Evolutionary conservation across 768 basidiomycete genomes (phyloP), one percentile per base, ranked within the genome.

Genomic region (Lentinula detonsa): DNA sequence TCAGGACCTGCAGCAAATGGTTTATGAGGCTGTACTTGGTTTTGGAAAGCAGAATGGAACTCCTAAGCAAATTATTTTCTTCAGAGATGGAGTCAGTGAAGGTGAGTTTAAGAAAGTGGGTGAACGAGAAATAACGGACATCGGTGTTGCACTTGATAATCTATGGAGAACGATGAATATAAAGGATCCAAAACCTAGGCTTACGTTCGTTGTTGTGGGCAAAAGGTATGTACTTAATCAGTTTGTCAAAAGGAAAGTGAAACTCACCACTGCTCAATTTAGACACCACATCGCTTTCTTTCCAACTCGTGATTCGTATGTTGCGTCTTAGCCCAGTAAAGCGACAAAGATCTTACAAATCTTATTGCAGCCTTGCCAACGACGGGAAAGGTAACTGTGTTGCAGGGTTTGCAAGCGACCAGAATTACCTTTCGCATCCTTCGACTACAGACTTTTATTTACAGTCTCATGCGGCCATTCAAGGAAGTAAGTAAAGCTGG

Each of bases 131-230:
- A 75, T 85, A 6, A n/a, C 64, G 0, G 73, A 73, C 0, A 77
- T 57, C 43, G 31, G 35, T 65, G 66, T 42, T 10, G 67, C 67
- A 6, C 67, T 69, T 34, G 28, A 57, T 4, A 64, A 65, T 16
- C 43, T 69, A 0, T 71, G 68, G 65, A 15, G 31, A 10, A 64
- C 63, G 31, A 61, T 54, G 0, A 8, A 66, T 1, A 42, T 37
- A 0, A 4, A 58, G 10, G 28, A 15, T 6, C 63, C 66, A 0
- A 1, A 71, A 60, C 84, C 85, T 0, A 71, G 68, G 1, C 18
- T 88, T 0, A 79, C 81, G 0, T 86, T 80, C 64, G 78, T 88
- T 13, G 75, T 86, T 16, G 87, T 88, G 6, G 83, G 82, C 1
- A 89, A 89, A 68, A 72, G 79, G 79, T 75, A 33, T 51, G 34